phyloP scores from a whole-genome alignment of 73 alveolate genomes.

The Paramecium octaurelia region DNA sequence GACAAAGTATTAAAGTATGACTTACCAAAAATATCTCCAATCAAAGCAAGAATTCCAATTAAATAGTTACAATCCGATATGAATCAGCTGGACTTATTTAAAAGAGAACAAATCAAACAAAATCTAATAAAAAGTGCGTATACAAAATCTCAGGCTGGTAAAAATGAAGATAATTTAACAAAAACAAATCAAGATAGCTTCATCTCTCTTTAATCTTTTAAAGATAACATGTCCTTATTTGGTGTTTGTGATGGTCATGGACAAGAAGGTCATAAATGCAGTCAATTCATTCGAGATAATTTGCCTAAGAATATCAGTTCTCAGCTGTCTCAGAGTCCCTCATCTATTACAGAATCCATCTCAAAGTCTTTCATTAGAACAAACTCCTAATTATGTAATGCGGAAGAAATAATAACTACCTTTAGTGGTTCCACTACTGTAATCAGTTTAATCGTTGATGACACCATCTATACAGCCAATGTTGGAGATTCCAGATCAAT shows the following conservation, averaged over 20 bases:
- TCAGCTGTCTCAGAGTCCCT: not conserved
- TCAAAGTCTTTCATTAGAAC: not conserved
- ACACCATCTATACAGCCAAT: conserved; percentile 77
- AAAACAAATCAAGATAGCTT: conserved; percentile 55
- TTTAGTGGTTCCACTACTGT: conserved; percentile 93
- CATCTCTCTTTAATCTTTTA: not conserved
- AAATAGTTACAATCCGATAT: not conserved
- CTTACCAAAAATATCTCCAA: conserved; percentile 30
- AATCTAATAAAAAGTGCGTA: not conserved
- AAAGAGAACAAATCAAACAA: not conserved
- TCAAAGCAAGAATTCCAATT: not conserved
- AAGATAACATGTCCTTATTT: conserved; percentile 49
- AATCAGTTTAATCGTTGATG: conserved; percentile 71
- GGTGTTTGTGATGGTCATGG: conserved; percentile 83
- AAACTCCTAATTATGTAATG: not conserved
- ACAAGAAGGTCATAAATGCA: conserved; percentile 71
- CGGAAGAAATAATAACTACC: conserved; percentile 17
- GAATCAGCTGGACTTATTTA: conserved; percentile 4
- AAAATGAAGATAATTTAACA: not conserved
- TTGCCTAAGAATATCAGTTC: conserved; percentile 63
- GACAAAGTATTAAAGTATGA: not conserved
- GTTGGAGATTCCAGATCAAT: conserved; percentile 94
- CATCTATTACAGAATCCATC: not conserved
- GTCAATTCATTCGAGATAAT: conserved; percentile 58
- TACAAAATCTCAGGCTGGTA: not conserved